These are phyloP conservation scores for Backusella westeae DNA, from an alignment of 192 early-diverging fungal genomes.

Conservation along the genomic window DNA sequence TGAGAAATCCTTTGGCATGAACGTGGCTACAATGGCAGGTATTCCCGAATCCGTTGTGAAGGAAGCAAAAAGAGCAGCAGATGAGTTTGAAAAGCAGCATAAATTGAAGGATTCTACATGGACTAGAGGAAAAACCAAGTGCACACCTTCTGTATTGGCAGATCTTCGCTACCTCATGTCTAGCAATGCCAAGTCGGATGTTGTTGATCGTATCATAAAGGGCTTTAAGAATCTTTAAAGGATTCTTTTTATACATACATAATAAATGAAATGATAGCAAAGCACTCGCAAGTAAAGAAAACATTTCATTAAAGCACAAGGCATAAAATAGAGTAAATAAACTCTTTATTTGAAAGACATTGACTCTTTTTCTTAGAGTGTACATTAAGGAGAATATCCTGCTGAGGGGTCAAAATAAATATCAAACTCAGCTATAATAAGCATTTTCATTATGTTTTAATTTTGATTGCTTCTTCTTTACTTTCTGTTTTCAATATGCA, in stretches of 20 bases:
- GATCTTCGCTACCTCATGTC: background rate
- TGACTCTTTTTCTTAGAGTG: no score
- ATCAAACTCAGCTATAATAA: no score
- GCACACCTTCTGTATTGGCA: background rate
- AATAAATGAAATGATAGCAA: no score
- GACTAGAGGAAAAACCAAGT: background rate
- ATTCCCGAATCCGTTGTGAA: conserved; percentile 72
- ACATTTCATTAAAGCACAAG: no score
- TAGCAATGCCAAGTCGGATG: background rate
- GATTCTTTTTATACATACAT: background rate
- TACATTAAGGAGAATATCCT: no score
- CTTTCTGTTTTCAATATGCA: background rate
- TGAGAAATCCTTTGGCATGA: conserved; percentile 97
- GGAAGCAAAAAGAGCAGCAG: conserved; percentile 67
- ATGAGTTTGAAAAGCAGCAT: conserved; percentile 61
- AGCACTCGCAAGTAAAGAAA: background rate
- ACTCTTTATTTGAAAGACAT: no score
- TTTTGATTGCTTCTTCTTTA: background rate
- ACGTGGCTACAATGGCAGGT: conserved; percentile 96
- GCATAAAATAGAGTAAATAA: no score
- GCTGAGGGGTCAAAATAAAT: no score
- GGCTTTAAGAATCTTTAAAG: background rate
- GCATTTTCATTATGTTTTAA: background rate
- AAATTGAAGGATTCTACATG: conserved; percentile 7
- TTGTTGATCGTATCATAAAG: background rate